These are phyloP conservation scores for Calocybe gambosa DNA, from an alignment of 1,284 basidiomycete genomes.

Conservation along the genomic window DNA sequence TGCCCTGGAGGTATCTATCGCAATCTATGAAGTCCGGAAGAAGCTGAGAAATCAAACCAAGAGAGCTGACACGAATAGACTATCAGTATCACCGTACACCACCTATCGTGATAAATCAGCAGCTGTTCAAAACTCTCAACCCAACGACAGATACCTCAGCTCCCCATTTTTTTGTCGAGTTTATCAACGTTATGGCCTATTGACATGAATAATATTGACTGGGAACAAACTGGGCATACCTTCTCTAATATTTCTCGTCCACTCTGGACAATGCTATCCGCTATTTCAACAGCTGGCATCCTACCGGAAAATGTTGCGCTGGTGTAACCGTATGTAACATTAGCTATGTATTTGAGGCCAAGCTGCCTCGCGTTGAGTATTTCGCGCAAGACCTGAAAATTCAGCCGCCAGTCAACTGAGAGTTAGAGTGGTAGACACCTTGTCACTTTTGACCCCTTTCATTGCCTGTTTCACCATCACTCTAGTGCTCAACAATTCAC, in stretches of 20 bases:
- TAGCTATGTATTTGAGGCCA: constrained; percentile 80
- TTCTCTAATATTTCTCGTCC: constrained; percentile 95
- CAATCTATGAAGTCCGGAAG: constrained; percentile 1
- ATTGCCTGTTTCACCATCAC: constrained; percentile 97
- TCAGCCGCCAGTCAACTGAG: constrained; percentile 1
- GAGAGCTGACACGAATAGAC: constrained; percentile 66
- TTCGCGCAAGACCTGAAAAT: constrained; percentile 58
- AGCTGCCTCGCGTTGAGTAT: constrained; percentile 86
- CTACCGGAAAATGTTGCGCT: constrained; percentile 90
- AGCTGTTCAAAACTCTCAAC: background rate
- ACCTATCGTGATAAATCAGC: constrained; percentile 33
- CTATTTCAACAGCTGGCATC: constrained; percentile 98
- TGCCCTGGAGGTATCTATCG: constrained; percentile 70
- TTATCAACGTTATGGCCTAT: constrained; percentile 81
- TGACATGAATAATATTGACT: background rate
- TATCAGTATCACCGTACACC: constrained; percentile 99
- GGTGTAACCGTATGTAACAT: constrained; percentile 95
- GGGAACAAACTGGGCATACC: constrained; percentile 33
- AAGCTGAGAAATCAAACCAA: background rate
- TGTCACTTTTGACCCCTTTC: constrained; percentile 75
- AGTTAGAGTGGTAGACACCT: constrained; percentile 40
- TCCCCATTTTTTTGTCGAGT: constrained; percentile 78
- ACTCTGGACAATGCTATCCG: constrained; percentile 95
- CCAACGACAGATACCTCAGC: constrained; percentile 46
- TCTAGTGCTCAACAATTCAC: constrained; percentile 90